phyloP scores from a whole-genome alignment of 208 protist species.

The Acanthamoeba polyphaga region DNA sequence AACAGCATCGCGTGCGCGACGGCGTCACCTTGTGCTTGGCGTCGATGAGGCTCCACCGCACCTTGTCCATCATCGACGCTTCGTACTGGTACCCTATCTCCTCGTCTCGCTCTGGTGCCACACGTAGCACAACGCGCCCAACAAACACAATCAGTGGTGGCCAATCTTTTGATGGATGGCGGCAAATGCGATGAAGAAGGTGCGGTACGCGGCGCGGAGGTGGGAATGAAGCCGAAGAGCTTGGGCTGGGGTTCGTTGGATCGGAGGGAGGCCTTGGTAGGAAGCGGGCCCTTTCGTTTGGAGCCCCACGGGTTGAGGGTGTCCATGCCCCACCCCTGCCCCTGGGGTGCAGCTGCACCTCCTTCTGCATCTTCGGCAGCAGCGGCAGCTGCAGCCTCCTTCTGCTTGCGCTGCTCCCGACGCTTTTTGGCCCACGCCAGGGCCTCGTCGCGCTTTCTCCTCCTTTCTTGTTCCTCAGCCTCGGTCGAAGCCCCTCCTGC shows the following conservation, averaged over 20 bases:
- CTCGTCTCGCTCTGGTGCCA: neutral
- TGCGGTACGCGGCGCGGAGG: neutral
- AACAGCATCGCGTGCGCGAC: neutral
- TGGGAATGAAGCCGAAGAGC: neutral
- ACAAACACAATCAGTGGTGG: no score
- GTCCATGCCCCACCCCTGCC: neutral
- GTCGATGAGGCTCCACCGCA: neutral
- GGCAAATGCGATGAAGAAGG: no score
- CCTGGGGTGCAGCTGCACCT: neutral
- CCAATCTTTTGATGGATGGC: no score
- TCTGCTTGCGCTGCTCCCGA: neutral
- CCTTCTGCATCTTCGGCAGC: neutral
- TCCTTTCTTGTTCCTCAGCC: neutral
- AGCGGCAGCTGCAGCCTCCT: neutral
- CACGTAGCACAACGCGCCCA: no score
- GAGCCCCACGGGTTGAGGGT: constrained; percentile 4
- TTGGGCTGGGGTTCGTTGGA: neutral
- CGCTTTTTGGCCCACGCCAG: neutral
- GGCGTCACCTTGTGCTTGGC: neutral
- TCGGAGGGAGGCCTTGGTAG: neutral
- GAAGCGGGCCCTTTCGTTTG: neutral
- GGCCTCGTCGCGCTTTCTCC: neutral
- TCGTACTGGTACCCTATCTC: neutral
- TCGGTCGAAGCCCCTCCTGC: neutral
- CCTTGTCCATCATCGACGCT: constrained; percentile 10